Evolutionary conservation across 768 basidiomycete genomes (phyloP).

Genomic region (Termitomyces sp.): DNA sequence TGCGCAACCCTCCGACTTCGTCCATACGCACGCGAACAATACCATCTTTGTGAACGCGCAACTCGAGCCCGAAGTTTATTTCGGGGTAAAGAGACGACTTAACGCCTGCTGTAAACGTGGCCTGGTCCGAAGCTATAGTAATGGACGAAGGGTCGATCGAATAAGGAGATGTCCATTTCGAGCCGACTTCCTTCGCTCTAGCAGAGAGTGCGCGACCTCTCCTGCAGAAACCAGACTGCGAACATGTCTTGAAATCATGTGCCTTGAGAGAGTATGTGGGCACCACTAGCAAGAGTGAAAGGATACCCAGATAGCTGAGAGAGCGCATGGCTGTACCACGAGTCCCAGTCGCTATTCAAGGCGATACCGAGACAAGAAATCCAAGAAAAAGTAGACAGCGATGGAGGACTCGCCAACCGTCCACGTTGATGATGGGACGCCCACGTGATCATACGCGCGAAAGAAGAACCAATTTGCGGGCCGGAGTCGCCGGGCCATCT

Average conservation of each 20-base stretch:
- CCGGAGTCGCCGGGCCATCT: background rate
- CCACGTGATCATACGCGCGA: background rate
- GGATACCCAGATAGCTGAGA: slow-evolving; percentile 29
- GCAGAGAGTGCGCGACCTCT: slow-evolving; percentile 77
- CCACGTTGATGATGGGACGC: slow-evolving; percentile 1
- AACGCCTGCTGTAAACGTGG: slow-evolving; percentile 72
- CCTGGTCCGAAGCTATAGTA: slow-evolving; percentile 44
- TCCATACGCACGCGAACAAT: slow-evolving; percentile 93
- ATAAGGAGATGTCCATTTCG: slow-evolving; percentile 85
- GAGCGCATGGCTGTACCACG: slow-evolving; percentile 27
- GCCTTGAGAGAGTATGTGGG: slow-evolving; percentile 60
- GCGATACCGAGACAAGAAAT: slow-evolving; percentile 2
- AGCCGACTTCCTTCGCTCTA: slow-evolving; percentile 55
- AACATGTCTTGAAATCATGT: slow-evolving; percentile 92
- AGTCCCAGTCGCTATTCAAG: background rate
- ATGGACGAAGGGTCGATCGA: slow-evolving; percentile 60
- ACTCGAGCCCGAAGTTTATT: slow-evolving; percentile 75
- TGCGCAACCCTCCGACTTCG: slow-evolving; percentile 72
- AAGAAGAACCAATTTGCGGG: background rate
- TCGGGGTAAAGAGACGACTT: slow-evolving; percentile 81
- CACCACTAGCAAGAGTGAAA: slow-evolving; percentile 29
- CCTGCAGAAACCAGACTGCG: slow-evolving; percentile 93
- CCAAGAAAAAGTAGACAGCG: background rate
- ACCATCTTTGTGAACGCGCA: slow-evolving; percentile 84
- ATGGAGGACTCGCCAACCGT: background rate